Conservation (phyloP, 108 stramenopile species). For the Fragilaria radians region DNA sequence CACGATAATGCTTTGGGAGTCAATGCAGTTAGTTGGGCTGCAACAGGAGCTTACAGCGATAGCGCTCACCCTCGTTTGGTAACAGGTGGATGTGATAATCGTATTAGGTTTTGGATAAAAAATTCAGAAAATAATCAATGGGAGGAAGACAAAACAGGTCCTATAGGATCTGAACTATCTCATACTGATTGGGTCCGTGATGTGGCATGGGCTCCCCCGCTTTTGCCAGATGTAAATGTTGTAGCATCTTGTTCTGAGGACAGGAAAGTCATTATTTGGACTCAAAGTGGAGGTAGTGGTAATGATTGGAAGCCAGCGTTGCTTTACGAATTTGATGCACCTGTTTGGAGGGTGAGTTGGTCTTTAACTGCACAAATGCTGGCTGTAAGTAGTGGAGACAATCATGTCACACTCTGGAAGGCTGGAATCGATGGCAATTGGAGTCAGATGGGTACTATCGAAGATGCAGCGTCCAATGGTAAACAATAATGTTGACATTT, state of each 20-base stretch:
- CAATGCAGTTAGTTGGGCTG: conserved; percentile 89
- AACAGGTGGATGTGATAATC: conserved; percentile 95
- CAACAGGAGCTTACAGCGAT: conserved; percentile 44
- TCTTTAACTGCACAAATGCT: conserved; percentile 94
- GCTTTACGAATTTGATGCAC: conserved; percentile 82
- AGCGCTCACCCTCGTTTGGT: conserved; percentile 62
- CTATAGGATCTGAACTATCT: conserved; percentile 17
- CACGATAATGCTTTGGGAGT: conserved; percentile 75
- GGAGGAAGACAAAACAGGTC: conserved; percentile 41
- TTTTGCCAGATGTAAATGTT: conserved; percentile 80
- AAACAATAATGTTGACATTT: too few species aligned
- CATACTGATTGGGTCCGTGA: conserved; percentile 97
- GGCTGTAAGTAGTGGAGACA: conserved; percentile 94
- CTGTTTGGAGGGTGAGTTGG: conserved; percentile 99
- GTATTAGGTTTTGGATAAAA: conserved; percentile 87
- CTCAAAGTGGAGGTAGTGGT: conserved; percentile 33
- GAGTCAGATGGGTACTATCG: conserved; percentile 56
- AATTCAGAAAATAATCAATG: conserved; percentile 35
- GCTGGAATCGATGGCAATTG: conserved; percentile 69
- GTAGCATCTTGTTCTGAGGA: conserved; percentile 96
- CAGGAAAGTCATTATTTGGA: conserved; percentile 92
- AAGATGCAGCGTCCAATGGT: too few species aligned
- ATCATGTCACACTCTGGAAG: conserved; percentile 94
- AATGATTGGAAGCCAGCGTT: conserved; percentile 72
- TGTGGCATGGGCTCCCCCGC: conserved; percentile 94